Percentiles rank a stretch among this genome's conserved stretches.
Evolutionary conservation across 164 flowering plant genomes (phyloP).

Genomic region (Akebia trifoliata): DNA sequence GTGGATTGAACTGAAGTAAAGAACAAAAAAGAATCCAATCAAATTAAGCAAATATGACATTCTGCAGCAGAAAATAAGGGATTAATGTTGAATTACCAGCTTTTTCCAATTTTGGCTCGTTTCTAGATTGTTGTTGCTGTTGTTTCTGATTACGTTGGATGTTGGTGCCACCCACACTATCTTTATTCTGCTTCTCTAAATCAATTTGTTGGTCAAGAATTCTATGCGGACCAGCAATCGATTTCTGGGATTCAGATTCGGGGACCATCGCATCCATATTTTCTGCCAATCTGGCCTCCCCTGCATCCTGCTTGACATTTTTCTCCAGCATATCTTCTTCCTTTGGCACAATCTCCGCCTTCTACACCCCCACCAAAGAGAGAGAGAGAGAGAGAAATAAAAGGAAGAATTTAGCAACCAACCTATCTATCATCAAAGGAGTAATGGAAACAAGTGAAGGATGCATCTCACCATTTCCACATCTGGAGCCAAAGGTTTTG

Average conservation of each 20-base stretch:
- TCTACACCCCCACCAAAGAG: conserved; percentile 22
- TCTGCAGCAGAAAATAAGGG: too few species aligned
- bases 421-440: background rate
- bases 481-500: conserved; percentile 33
- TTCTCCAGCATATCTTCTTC: conserved; percentile 29
- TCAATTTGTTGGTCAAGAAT: conserved; percentile 51
- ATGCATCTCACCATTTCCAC: conserved; percentile 44
- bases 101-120: conserved; percentile 43
- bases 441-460: background rate
- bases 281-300: conserved; percentile 22
- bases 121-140: conserved; percentile 19
- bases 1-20: conserved; percentile 43
- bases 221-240: conserved; percentile 29
- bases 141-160: conserved; percentile 15
- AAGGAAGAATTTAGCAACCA: too few species aligned
- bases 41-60: too few species aligned
- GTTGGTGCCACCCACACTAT: conserved; percentile 26
- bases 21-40: background rate
- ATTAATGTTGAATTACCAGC: conserved; percentile 35
- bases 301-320: conserved; percentile 19
- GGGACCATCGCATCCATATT: conserved; percentile 28
- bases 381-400: too few species aligned
- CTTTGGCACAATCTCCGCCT: conserved; percentile 24
- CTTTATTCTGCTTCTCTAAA: conserved; percentile 49
- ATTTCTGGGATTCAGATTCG: conserved; percentile 33